A percentile compares a stretch with the other conserved stretches of the same genome.
Conservation (phyloP, 2,329 filamentous ascomycete genomes). For the Myrmaecium sp. region DNA sequence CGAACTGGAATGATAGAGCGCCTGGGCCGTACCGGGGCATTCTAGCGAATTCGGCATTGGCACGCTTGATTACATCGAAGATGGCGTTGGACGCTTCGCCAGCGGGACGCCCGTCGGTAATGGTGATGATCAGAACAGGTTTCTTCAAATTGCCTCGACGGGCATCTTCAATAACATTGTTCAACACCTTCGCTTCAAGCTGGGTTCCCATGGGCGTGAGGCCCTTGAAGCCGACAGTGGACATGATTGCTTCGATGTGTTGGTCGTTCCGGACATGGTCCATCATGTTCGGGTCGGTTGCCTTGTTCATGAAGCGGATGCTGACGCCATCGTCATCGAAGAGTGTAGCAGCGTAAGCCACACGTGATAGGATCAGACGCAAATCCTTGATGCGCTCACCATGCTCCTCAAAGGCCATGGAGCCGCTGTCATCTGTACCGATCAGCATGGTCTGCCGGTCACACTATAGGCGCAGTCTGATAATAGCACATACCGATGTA, state of each 20-base stretch:
- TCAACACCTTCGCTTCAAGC: slow-evolving; percentile 45
- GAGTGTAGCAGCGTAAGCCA: slow-evolving; percentile 47
- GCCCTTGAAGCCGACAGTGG: slow-evolving; percentile 44
- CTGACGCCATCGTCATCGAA: slow-evolving; percentile 54
- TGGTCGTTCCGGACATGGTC: slow-evolving; percentile 40
- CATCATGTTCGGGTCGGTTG: slow-evolving; percentile 26
- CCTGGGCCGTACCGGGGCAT: slow-evolving; percentile 34
- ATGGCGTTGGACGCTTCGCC: slow-evolving; percentile 41
- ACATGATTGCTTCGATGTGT: slow-evolving; percentile 41
- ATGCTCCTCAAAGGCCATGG: slow-evolving; percentile 51
- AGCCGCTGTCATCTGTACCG: slow-evolving; percentile 45
- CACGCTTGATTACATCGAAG: slow-evolving; percentile 39
- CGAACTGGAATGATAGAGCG: slow-evolving; percentile 50
- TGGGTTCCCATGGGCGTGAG: slow-evolving; percentile 50
- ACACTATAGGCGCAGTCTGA: background rate
- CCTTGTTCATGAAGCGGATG: slow-evolving; percentile 53
- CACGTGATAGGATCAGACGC: slow-evolving; percentile 44
- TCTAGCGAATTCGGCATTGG: slow-evolving; percentile 32
- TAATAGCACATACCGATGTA: slow-evolving; percentile 31
- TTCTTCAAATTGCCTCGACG: slow-evolving; percentile 38
- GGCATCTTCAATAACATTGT: slow-evolving; percentile 39
- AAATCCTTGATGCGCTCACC: slow-evolving; percentile 51
- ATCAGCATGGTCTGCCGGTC: background rate
- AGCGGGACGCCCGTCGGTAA: slow-evolving; percentile 50
- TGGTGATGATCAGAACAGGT: slow-evolving; percentile 47